Evolutionary conservation across 1,284 basidiomycete genomes (phyloP).

Genomic region (Pyrrhoderma noxium): DNA sequence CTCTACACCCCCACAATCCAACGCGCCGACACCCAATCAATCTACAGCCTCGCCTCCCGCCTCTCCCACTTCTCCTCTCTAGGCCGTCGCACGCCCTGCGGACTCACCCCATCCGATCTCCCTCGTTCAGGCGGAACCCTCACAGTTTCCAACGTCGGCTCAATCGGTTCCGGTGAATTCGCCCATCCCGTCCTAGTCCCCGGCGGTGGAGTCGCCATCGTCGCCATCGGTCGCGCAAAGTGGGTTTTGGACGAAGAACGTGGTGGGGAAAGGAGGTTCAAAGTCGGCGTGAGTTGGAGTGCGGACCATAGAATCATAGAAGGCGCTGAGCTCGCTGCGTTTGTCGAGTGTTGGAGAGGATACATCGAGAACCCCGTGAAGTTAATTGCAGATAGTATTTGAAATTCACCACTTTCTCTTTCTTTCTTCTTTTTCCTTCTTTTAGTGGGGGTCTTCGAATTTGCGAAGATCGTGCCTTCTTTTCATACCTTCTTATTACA

Average conservation of each 20-base stretch:
- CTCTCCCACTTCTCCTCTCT: constrained; percentile 57
- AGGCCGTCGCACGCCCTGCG: constrained; percentile 59
- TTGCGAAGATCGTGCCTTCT: too few relatives aligned
- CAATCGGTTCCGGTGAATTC: constrained; percentile 64
- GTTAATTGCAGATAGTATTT: constrained; percentile 55
- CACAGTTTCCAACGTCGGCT: constrained; percentile 84
- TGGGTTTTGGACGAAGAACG: constrained; percentile 72
- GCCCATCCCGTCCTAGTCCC: constrained; percentile 80
- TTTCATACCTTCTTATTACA: too few relatives aligned
- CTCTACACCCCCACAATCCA: constrained; percentile 82
- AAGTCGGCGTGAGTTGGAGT: constrained; percentile 76
- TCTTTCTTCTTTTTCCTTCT: too few relatives aligned
- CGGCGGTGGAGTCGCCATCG: constrained; percentile 86
- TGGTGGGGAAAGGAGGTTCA: constrained; percentile 48
- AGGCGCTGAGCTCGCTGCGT: constrained; percentile 86
- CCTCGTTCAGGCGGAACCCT: constrained; percentile 68
- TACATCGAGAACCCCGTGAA: constrained; percentile 79
- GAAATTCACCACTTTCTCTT: not conserved
- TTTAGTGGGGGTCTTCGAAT: too few relatives aligned
- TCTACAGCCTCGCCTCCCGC: constrained; percentile 60
- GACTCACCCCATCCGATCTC: constrained; percentile 56
- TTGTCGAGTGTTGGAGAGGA: constrained; percentile 83
- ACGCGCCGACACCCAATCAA: constrained; percentile 48
- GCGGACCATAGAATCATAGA: constrained; percentile 91
- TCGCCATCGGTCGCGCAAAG: constrained; percentile 78